phyloP scores from a whole-genome alignment of 768 basidiomycete species.

The Termitomyces eurrhizus region DNA sequence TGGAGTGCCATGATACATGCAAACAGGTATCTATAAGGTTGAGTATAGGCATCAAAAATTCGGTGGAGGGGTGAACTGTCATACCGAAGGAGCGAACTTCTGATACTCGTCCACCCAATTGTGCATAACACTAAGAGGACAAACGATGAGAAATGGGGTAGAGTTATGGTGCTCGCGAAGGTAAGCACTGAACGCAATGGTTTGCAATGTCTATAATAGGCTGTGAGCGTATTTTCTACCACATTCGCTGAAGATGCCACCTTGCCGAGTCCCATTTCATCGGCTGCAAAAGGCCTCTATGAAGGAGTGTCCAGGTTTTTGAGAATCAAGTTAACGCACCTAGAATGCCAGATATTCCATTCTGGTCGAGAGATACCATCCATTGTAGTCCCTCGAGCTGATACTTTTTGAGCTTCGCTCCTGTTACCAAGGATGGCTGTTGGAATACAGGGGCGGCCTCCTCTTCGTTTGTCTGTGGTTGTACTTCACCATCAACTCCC shows the following conservation, averaged over 20 bases:
- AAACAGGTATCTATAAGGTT: constrained; percentile 66
- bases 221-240: background rate
- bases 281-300: constrained; percentile 45
- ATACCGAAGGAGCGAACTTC: constrained; percentile 77
- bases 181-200: constrained; percentile 90
- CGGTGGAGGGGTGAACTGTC: background rate
- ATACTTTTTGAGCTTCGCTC: constrained; percentile 82
- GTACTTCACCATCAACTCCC: constrained; percentile 14
- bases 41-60: background rate
- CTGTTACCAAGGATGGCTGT: constrained; percentile 80
- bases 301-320: background rate
- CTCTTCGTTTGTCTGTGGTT: constrained; percentile 17
- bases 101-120: constrained; percentile 87
- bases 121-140: constrained; percentile 89
- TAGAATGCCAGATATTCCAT: constrained; percentile 78
- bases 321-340: constrained; percentile 34
- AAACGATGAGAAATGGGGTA: constrained; percentile 83
- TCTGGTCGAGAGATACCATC: constrained; percentile 87
- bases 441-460: constrained; percentile 41
- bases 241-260: constrained; percentile 28
- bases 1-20: constrained; percentile 88
- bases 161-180: constrained; percentile 69
- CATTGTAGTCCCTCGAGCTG: constrained; percentile 94
- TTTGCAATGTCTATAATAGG: constrained; percentile 79
- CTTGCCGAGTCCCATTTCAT: constrained; percentile 95